Percentiles rank a stretch among this genome's conserved stretches.
These are phyloP conservation scores for Verticillium alfalfae DNA, from an alignment of 2,329 filamentous ascomycete species.

Conservation along the genomic window DNA sequence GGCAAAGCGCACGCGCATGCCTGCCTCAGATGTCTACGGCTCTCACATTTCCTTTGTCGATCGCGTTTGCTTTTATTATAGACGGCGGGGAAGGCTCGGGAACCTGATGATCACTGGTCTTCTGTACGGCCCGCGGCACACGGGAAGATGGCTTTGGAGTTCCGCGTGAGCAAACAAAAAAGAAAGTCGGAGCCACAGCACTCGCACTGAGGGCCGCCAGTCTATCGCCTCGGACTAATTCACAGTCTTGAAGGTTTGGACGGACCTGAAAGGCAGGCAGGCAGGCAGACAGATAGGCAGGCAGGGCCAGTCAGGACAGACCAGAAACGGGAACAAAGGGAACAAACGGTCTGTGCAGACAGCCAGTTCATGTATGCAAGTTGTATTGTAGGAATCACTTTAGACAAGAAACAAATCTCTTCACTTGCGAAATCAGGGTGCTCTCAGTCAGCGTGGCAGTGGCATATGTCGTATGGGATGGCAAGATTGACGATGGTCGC, in stretches of 20 bases:
- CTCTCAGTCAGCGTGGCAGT: no score
- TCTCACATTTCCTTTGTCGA: background rate
- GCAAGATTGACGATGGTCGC: background rate
- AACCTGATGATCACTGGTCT: slow-evolving; percentile 4
- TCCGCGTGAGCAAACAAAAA: background rate
- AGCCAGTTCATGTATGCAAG: background rate
- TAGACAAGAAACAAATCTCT: background rate
- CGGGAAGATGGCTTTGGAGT: slow-evolving; percentile 1
- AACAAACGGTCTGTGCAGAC: background rate
- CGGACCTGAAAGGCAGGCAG: no score
- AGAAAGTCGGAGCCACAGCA: background rate
- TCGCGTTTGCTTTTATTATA: slow-evolving; percentile 1
- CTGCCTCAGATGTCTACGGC: background rate
- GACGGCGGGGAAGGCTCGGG: slow-evolving; percentile 1
- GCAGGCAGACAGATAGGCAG: background rate
- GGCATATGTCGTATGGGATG: no score
- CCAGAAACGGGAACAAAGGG: background rate
- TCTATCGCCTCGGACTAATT: background rate
- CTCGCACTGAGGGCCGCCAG: background rate
- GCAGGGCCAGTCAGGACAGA: background rate
- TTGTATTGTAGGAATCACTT: background rate
- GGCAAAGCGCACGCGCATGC: background rate
- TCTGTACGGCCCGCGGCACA: slow-evolving; percentile 1
- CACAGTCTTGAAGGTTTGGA: background rate
- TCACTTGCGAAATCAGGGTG: background rate